Base-by-base conservation (phyloP, 768 basidiomycete species). In the Terana coerulea region DNA sequence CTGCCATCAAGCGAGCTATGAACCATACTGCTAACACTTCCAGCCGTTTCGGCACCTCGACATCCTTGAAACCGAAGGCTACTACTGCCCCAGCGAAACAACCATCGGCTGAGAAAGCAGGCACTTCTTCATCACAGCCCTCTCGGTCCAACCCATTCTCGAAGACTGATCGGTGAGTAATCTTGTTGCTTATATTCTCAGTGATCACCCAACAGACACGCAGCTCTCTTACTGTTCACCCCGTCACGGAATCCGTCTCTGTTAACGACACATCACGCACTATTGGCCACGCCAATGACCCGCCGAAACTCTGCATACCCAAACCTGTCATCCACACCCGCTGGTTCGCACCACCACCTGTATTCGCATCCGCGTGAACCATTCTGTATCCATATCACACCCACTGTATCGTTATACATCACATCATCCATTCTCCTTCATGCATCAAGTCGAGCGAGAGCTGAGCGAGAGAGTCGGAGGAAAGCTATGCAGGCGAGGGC, bases 401-500 rank as follows among this genome's bases (percentile, higher is more conserved):
- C 52, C 25, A 55, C 43, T 52, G 42, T 61, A 54, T 60, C 52
- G 53, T 59, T 61, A 43, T 48, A 61, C 22, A 54, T 53, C 55
- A 50, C 31, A 49, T n/a, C 17, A 51, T 34, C 5, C 22, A n/a
- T n/a, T 42, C 33, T 10, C 10, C 33, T 15, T 35, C 17, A 24
- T 49, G 12, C 21, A 51, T 7, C 29, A 62, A 89, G 88, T 58
- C 86, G 88, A 19, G 86, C 87, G 35, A 83, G 73, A 69, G 83
- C 82, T 11, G 90, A 92, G 68, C 75, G 78, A 61, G 83, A 83
- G 62, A 90, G 87, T 59, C 74, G 75, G 62, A 65, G 79, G 54
- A 82, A 77, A 65, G 88, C 84, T 2, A 81, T 91, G 81, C 72
- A 78, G 63, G 83, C 77, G 52, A 79, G 89, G 34, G 86, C 82